Evolutionary conservation across 2,329 filamentous ascomycete species (phyloP), one percentile per base, ranked within the genome.

Genomic region (Colletotrichum abscissum): DNA sequence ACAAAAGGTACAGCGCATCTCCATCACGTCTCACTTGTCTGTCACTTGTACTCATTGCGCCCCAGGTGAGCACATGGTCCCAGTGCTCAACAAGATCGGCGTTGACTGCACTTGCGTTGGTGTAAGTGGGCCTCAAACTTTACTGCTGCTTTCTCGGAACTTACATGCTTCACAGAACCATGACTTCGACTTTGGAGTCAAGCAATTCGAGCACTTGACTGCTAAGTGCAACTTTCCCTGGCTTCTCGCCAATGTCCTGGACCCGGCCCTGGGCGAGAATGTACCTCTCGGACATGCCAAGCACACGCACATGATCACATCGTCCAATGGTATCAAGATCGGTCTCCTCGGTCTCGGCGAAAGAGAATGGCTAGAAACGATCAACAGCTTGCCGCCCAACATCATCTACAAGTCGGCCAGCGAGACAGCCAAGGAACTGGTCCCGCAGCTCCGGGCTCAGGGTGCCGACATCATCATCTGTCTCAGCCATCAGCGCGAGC

Each of bases 101-200:
- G 97, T 94, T 1, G 89, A 94, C 79, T 93, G 92, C 56, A 93
- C 95, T n/a, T 95, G 94, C 80, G 88, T 97, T 63, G 95, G 95
- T 73, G 93, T 95, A 86, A 79, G 91, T 87, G 75, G 75, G 42
- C 63, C 69, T 46, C 24, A 42, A 49, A 5, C 46, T 14, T 28
- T 2, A 68, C 74, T 76, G 30, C 75, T 68, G 38, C 16, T 58
- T 70, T 73, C 66, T 75, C n/a, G 71, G 33, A 26, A 33, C 49
- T 67, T 38, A 76, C 72, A 14, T 54, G 30, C 16, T 54, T 14
- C 28, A 0, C 55, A 95, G 89, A 98, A 98, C 80, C 95, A 98
- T 81, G 95, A 98, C 80, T 90, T 98, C 67, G 95, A 98, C 84
- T 98, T 98, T 82, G 95, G 95, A 14, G 93, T 97, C 54, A 88